Conservation (phyloP, 768 basidiomycete species). For the Lentinula aciculospora region DNA sequence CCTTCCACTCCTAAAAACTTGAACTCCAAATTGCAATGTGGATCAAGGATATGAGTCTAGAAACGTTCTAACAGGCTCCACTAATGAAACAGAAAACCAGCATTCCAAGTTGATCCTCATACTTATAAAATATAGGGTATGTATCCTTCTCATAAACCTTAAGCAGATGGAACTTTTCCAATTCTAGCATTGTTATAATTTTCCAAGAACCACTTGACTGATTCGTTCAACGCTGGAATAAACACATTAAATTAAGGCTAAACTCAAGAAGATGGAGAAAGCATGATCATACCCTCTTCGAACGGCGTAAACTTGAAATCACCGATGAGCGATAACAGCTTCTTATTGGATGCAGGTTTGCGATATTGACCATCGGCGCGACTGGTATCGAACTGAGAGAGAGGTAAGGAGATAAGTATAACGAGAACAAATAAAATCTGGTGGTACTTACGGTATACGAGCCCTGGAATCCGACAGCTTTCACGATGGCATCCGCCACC, state of each 20-base stretch:
- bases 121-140: no score
- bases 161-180: conserved; percentile 19
- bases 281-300: conserved; percentile 51
- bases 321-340: conserved; percentile 70
- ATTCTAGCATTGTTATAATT: conserved; percentile 74
- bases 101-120: no score
- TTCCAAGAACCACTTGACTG: conserved; percentile 82
- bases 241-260: neutral
- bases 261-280: neutral
- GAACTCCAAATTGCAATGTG: no score
- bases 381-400: conserved; percentile 69
- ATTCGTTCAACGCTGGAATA: conserved; percentile 60
- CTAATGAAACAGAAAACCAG: no score
- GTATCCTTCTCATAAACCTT: neutral
- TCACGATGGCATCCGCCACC: conserved; percentile 88
- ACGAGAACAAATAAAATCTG: neutral
- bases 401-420: neutral
- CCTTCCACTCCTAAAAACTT: no score
- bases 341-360: conserved; percentile 93
- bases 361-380: conserved; percentile 92
- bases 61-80: no score
- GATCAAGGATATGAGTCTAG: no score
- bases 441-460: conserved; percentile 54
- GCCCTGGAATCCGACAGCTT: conserved; percentile 72
- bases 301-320: conserved; percentile 92